phyloP scores from a whole-genome alignment of 2,329 filamentous ascomycete species.

The Cercospora sp. region DNA sequence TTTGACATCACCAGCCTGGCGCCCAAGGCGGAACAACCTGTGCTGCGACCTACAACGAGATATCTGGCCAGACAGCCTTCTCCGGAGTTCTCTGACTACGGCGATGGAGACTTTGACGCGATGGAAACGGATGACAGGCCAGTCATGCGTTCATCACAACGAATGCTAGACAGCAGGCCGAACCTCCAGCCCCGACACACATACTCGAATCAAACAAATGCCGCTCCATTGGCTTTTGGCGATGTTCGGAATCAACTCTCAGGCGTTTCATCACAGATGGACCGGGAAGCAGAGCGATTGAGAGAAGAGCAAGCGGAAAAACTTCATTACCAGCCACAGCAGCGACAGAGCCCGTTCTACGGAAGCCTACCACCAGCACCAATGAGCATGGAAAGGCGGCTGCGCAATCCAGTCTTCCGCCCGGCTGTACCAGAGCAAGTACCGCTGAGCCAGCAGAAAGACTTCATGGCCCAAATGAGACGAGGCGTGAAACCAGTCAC shows the following conservation, averaged over 20 bases:
- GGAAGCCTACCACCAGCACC: conserved; percentile 70
- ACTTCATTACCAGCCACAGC: conserved; percentile 31
- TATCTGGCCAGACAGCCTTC: conserved; percentile 29
- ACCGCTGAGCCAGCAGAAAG: conserved; percentile 49
- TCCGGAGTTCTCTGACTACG: conserved; percentile 31
- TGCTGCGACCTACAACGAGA: conserved; percentile 19
- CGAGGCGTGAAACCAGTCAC: conserved; percentile 30
- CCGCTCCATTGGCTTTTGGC: conserved; percentile 22
- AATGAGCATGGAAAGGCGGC: conserved; percentile 62
- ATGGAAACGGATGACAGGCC: conserved; percentile 71
- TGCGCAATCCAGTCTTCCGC: conserved; percentile 56
- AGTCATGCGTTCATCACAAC: conserved; percentile 26
- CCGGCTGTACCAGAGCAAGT: conserved; percentile 39
- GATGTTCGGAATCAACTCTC: conserved; percentile 30
- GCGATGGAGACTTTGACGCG: conserved; percentile 49
- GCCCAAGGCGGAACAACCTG: conserved; percentile 26
- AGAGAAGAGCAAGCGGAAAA: conserved; percentile 24
- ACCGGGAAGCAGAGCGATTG: conserved; percentile 23
- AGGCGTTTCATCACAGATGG: conserved; percentile 30
- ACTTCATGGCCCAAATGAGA: conserved; percentile 53
- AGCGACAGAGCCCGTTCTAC: conserved; percentile 62
- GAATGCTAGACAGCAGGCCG: conserved; percentile 23
- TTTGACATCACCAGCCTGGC: conserved; percentile 43
- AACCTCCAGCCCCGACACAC: conserved; percentile 23
- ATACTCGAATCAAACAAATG: conserved; percentile 20